Base-by-base conservation (phyloP, 2,329 filamentous ascomycete genomes). In the Phyllosticta ampelicida region DNA sequence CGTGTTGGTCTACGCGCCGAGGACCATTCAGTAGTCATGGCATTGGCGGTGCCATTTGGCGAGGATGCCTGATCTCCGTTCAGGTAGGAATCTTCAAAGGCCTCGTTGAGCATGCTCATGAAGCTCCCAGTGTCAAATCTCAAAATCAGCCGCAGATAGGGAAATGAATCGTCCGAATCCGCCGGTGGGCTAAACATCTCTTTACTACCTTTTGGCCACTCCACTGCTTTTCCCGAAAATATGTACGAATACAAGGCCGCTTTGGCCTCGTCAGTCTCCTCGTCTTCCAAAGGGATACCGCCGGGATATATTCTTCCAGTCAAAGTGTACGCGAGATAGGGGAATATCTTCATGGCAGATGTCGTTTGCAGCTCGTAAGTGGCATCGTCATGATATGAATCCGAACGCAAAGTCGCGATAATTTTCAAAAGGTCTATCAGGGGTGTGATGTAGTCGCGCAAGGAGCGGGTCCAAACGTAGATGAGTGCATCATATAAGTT, bases 381-480 rank as follows among this genome's bases (percentile, higher is more conserved):
- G 11, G 78, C 73, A 60, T 79, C 79, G 48, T 78, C 78, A 9
- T 80, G 77, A 21, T 75, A 70, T 44, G 76, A 70, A 59, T 82
- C 78, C 10, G 79, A 79, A 58, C 79, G 77, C 61, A 80, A 79
- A n/a, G 81, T 71, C 52, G 77, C 72, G 58, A 77, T 68, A 21
- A 96, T 77, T 13, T 81, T 76, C 53, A 95, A 76, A 1, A 99
- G 80, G 61, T 96, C 90, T 64, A 90, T 86, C 59, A 97, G 77
- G 1, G 94, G 92, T 1, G 91, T 95, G 61, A 96, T 85, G 66
- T 95, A 96, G 71, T 99, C 95, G 61, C 79, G 77, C 26, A 99
- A 77, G 2, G 90, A 90, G 70, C 89, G 86, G 61, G 95, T 97
- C 94, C 94, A 99, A 58, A 99, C 88, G 69, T 97, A 96, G 50